Evolutionary conservation across 2,329 filamentous ascomycete genomes (phyloP), one percentile per base, ranked within the genome.

Genomic region (Exophiala viscosa): DNA sequence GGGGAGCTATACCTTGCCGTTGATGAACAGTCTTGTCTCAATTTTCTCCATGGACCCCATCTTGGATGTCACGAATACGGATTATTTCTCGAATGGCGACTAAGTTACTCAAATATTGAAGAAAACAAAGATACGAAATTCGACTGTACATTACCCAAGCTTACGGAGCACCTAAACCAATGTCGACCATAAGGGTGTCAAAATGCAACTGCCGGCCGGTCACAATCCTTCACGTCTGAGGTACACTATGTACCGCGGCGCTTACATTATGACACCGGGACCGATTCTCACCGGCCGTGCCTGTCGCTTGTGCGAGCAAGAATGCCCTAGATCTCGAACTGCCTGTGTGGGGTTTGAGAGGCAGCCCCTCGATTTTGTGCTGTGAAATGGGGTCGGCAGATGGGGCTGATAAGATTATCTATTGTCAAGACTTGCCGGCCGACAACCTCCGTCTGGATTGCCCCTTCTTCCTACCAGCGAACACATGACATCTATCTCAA

Each of bases 1-100:
- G 17, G 28, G 14, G 11, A 2, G 39, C 45, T 44, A 2, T 60
- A 68, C 66, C 59, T 68, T 58, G 48, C 62, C 63, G 40, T 67
- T 66, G 45, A 68, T 68, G 45, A 68, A 69, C 14, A 69, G 55
- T 10, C 66, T 60, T 45, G 65, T 67, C 51, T 68, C 67, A 14
- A 67, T 65, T 7, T 59, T 45, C 39, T 64, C 58, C 8, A 32
- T 34, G 11, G 54, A 57, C 14, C 50, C 54, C 54, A 57, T 57
- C 10, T 52, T 53, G 38, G 7, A 36, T 13, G 5, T 36, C 11
- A 10, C 34, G 3, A 36, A 36, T 5, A 36, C 34, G 11, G 11
- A 36, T 36, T 15, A 13, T 10, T 15, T 36, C 34, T 13, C 3
- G 10, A 13, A 5, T 15, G 11, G 34, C 5, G 3, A 36, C 2